Base-by-base conservation (phyloP, 2,329 filamentous ascomycete genomes). In the Fusarium brachygibbosum region DNA sequence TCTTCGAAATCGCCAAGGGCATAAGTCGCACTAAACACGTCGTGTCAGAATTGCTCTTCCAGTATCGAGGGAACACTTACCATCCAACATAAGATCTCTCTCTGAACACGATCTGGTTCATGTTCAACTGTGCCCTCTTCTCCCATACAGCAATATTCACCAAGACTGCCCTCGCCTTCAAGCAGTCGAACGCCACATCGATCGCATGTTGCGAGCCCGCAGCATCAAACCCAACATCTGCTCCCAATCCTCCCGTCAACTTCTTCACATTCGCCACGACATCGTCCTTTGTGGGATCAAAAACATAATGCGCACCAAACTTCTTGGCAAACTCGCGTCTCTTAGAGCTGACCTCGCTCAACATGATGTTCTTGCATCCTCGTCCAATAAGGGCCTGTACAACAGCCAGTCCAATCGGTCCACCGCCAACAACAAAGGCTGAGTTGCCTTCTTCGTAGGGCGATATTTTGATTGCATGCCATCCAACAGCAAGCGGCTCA, bases 141-240 rank as follows among this genome's bases (percentile, higher is more conserved):
- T 65, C 62, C 62, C 62, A 65, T 0, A 65, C 62, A 16, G 62
- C 62, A 5, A 65, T 65, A 0, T 65, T 65, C 4, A 65, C 62
- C 3, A 65, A 29, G 0, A 65, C 60, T 1, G 44, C 52, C 8
- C 62, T 52, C 0, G 62, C 62, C 6, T 65, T 65, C 1, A 65
- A 23, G 10, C 62, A 65, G 16, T 65, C 62, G 2, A 65, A 65
- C 0, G 62, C 62, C 5, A 44, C 40, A 12, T 65, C 62, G 0
- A 65, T 65, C 0, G 62, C 62, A 29, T 65, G 62, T 16, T 65
- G 62, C 0, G 62, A 65, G 0, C 62, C 62, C 17, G 62, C 62
- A 11, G 62, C 62, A 7, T 65, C 62, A 3, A 59, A 65, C 1
- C 62, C 62, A 3, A 65, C 62, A 2, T 65, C 62, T 3, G 62